Base-by-base conservation (phyloP, 2,329 filamentous ascomycete species). In the Ophiocordyceps robertsii region DNA sequence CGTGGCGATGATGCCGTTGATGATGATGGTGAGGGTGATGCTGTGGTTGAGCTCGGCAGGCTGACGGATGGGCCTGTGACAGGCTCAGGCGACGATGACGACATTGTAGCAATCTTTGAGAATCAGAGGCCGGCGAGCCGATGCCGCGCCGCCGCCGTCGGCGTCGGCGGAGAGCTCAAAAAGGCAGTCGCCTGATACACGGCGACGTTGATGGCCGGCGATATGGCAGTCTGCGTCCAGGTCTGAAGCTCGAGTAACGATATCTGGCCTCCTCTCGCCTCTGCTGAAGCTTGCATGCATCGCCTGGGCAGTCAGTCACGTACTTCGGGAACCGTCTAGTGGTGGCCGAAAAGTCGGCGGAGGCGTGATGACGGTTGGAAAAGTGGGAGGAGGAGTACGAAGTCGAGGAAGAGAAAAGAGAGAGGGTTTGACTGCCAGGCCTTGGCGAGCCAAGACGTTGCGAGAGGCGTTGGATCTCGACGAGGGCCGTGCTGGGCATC, bases 1-100 rank as follows among this genome's bases (percentile, higher is more conserved):
- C 11, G 30, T n/a, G n/a, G n/a, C n/a, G n/a, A n/a, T n/a, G 14
- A 31, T 31, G 14, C 45, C 14, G 46, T 41, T n/a, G 53, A 48
- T 19, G 42, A 38, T n/a, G 31, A 24, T 29, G 32, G 11, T 40
- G 38, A 41, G n/a, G 37, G 10, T 12, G 12, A 7, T 10, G 42
- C n/a, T 6, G 42, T n/a, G 19, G 44, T 43, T n/a, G 43, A 38
- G 36, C 31, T 41, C 9, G 46, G 38, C 12, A 31, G 32, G 31
- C 39, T 14, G 29, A 43, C 17, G 19, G 42, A 39, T 19, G 40
- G 32, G 36, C 30, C 37, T 27, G 39, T 38, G 27, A 35, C 33
- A 3, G 43, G 38, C 39, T 33, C 33, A 12, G 43, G 43, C 21
- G 42, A 35, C 38, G 39, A 38, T 29, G 48, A 47, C 47, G 39